Evolutionary conservation across 129 eudicot species (phyloP), one percentile per base, ranked within the genome.

Genomic region (Flaveria linearis): DNA sequence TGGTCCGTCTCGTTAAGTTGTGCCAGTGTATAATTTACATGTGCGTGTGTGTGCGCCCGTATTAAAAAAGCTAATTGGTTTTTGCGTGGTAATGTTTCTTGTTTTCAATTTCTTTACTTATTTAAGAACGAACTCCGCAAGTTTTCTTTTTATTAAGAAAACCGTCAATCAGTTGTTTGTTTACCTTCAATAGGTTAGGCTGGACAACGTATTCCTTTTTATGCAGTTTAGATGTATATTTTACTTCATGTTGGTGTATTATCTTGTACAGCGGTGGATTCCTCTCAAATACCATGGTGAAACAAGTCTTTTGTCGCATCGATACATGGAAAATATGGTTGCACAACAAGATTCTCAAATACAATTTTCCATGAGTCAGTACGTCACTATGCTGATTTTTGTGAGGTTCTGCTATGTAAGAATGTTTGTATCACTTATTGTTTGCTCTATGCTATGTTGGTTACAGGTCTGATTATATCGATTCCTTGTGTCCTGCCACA

Each of bases 261-360:
- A 69, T 73, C 64, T 68, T 78, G 49, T 81, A 39, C 86, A 87
- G 96, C 60, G 60, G 23, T 93, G 98, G 98, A 74, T 93, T 77
- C 80, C 89, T 16, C 96, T 93, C 70, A 86, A 78, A 71, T 93
- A 90, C 83, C 93, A 85, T 82, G 84, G 85, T 52, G 84, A 89
- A 47, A 73, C 39, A 68, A 87, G 91, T 81, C 82, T 73, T 9
- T 30, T 69, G 49, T 84, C 98, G 51, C 39, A 51, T 69, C 73
- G 73, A 77, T 86, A 81, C 76, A 49, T 87, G 22, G 75, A 73
- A 61, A 90, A 84, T 18, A 85, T 93, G 98, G 83, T 77, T 75
- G 79, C 76, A 72, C 74, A 68, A 66, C 80, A 82, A 43, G 77
- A 73, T 68, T 78, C 87, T 65, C 71, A 81, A 11, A 72, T 90